phyloP scores from a whole-genome alignment of 495 filamentous ascomycete species.

The Neurospora sp. region DNA sequence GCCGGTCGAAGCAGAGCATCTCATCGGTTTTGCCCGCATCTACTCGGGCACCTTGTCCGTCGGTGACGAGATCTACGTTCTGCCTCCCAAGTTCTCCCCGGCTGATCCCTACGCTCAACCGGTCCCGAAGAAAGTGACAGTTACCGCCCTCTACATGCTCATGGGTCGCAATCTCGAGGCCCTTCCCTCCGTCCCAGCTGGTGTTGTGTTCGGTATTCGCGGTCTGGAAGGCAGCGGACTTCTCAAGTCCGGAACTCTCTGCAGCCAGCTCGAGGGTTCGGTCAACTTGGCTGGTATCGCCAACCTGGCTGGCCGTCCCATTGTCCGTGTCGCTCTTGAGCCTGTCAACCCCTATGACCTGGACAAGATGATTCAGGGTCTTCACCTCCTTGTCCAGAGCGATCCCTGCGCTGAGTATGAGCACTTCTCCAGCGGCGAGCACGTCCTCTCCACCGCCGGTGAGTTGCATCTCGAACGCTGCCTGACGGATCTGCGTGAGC shows the following conservation, averaged over 20 bases:
- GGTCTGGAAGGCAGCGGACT: constrained; percentile 78
- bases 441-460: constrained; percentile 88
- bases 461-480: constrained; percentile 93
- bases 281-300: constrained; percentile 82
- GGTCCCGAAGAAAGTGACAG: constrained; percentile 69
- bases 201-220: constrained; percentile 91
- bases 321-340: constrained; percentile 90
- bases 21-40: constrained; percentile 90
- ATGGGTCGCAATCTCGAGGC: constrained; percentile 89
- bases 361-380: constrained; percentile 83
- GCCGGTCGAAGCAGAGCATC: constrained; percentile 62
- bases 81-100: constrained; percentile 86
- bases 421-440: constrained; percentile 84
- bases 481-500: constrained; percentile 82
- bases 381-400: constrained; percentile 82
- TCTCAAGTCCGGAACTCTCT: constrained; percentile 89
- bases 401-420: constrained; percentile 96
- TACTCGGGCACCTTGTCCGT: constrained; percentile 85
- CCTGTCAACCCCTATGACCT: constrained; percentile 80
- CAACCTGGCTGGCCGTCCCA: constrained; percentile 66
- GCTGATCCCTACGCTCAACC: constrained; percentile 63
- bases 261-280: constrained; percentile 77
- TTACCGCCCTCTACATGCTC: constrained; percentile 85
- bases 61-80: constrained; percentile 82
- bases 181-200: constrained; percentile 76